These are phyloP conservation scores for Pelargonium nanum DNA, from an alignment of 345 rosid species.

Conservation along the genomic window DNA sequence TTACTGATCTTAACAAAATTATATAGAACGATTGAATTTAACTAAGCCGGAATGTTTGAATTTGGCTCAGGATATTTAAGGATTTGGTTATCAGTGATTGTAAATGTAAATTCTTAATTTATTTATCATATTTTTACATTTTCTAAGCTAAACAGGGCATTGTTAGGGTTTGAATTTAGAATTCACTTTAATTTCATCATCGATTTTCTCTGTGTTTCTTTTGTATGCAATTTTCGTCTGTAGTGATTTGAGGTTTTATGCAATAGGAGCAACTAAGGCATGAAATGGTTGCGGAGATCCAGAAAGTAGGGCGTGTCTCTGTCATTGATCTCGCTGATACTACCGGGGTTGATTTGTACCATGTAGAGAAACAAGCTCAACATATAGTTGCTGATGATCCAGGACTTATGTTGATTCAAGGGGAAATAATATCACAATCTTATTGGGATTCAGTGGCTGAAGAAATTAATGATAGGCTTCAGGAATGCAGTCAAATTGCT, in stretches of 20 bases:
- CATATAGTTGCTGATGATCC: conserved; percentile 43
- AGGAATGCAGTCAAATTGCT: conserved; percentile 89
- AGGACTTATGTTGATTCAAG: conserved; percentile 55
- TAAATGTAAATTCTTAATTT: not conserved
- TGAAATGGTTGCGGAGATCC: conserved; percentile 53
- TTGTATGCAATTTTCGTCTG: not conserved
- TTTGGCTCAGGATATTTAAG: not conserved
- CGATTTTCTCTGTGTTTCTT: conserved; percentile 1
- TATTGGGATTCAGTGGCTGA: conserved; percentile 92
- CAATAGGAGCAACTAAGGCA: conserved; percentile 70
- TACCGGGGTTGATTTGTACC: conserved; percentile 78
- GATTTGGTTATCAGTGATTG: not conserved
- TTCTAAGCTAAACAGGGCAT: not conserved
- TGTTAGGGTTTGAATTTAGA: not conserved
- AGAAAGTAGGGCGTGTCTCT: conserved; percentile 69
- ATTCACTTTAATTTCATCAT: not conserved
- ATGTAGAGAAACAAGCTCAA: conserved; percentile 90
- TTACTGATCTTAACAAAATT: not conserved
- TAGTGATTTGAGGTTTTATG: not conserved
- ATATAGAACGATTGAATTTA: not conserved
- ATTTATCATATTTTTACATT: not conserved
- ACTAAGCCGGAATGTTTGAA: not conserved
- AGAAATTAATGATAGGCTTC: conserved; percentile 92
- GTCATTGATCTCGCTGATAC: conserved; percentile 78
- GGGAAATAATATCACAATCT: conserved; percentile 79